Percentiles rank a stretch among this genome's conserved stretches.
Evolutionary conservation across 2,329 filamentous ascomycete genomes (phyloP).

Genomic region (Bipolaris cookei): DNA sequence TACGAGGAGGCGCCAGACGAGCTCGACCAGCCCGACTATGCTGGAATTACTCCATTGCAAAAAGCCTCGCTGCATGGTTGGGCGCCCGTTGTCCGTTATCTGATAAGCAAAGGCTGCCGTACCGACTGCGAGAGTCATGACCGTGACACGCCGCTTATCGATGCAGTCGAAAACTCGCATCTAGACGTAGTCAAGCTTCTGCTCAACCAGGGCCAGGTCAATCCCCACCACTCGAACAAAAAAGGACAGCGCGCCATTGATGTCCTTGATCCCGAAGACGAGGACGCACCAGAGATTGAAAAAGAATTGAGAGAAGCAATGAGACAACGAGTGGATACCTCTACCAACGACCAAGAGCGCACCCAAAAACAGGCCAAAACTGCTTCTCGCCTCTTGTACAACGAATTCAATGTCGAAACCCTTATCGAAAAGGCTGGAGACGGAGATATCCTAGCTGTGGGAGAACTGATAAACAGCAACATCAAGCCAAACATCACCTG

Average conservation of each 20-base stretch:
- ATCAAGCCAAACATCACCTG: slow-evolving; percentile 77
- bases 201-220: slow-evolving; percentile 78
- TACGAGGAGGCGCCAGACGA: slow-evolving; percentile 83
- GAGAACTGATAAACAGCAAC: slow-evolving; percentile 56
- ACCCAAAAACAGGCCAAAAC: slow-evolving; percentile 43
- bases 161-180: slow-evolving; percentile 95
- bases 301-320: slow-evolving; percentile 70
- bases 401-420: slow-evolving; percentile 58
- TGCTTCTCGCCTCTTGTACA: slow-evolving; percentile 55
- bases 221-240: slow-evolving; percentile 89
- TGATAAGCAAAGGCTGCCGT: slow-evolving; percentile 84
- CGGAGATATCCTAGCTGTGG: slow-evolving; percentile 57
- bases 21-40: slow-evolving; percentile 87
- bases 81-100: slow-evolving; percentile 82
- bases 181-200: slow-evolving; percentile 85
- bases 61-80: slow-evolving; percentile 89
- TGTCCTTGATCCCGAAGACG: slow-evolving; percentile 74
- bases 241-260: slow-evolving; percentile 91
- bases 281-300: slow-evolving; percentile 81
- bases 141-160: slow-evolving; percentile 88
- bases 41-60: slow-evolving; percentile 94
- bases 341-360: slow-evolving; percentile 53
- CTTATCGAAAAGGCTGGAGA: slow-evolving; percentile 56
- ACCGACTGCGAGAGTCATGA: slow-evolving; percentile 78
- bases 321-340: slow-evolving; percentile 52